Base-by-base conservation (phyloP, 2,329 filamentous ascomycete genomes). In the Clonostachys solani region DNA sequence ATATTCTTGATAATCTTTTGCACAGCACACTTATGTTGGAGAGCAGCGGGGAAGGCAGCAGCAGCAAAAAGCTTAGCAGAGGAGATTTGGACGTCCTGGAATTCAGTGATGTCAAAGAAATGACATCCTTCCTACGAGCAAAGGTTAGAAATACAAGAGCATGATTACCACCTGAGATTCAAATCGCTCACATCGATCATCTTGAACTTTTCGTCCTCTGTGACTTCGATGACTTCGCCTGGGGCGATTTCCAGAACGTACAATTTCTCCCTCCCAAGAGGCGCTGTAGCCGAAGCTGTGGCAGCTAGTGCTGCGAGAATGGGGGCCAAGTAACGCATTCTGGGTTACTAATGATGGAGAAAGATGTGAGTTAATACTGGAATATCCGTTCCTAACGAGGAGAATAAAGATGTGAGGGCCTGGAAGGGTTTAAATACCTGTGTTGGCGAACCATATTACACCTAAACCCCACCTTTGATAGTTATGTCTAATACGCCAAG, bases 101-200 rank as follows among this genome's bases (percentile, higher is more conserved):
- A 56, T 43, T 57, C 56, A 5, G 56, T 58, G 34, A 58, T 53
- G 48, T 58, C 56, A 41, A 58, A 58, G 52, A 58, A 58, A 47
- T 56, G 54, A 49, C 54, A 56, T 40, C 3, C 34, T 40, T n/a
- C 17, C 18, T 44, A n/a, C 15, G 13, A 23, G 40, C 19, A 15
- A 2, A 42, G 23, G 23, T 29, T 10, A 29, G 23, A 29, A 17
- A 15, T 1, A 9, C 1, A 15, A 3, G n/a, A 42, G n/a, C 15
- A 3, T 9, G 3, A 17, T 42, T 23, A 9, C 41, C 8, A 42
- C 41, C 13, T 23, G 13, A 15, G 9, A 29, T 29, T 29, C 8
- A 29, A 29, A 10, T 29, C 17, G 45, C 55, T 2, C 37, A 58
- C 56, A 37, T 56, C 56, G 42, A 54, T 56, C 50, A 58, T 50